These are phyloP conservation scores for Gentiana dahurica DNA, from an alignment of 257 asterid species.

Conservation along the genomic window DNA sequence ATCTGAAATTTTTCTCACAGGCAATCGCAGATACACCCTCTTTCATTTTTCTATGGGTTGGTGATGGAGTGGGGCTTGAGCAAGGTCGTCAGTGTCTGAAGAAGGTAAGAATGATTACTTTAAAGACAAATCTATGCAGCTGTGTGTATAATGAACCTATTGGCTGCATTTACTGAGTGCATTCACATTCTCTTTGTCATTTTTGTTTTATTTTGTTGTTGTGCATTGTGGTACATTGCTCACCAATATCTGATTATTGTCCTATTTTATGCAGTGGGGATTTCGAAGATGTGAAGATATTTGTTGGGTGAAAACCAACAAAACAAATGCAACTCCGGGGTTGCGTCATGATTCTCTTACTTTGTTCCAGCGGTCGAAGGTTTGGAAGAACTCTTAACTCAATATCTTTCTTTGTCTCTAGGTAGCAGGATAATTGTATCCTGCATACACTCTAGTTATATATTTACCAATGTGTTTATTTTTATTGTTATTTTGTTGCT, in stretches of 20 bases:
- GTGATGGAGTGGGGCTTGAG: conserved; percentile 98
- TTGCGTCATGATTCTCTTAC: conserved; percentile 97
- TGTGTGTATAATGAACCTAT: conserved; percentile 4
- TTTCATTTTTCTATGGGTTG: conserved; percentile 98
- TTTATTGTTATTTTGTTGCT: conserved; percentile 8
- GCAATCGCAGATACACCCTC: conserved; percentile 99
- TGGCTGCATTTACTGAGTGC: conserved; percentile 3
- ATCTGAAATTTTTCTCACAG: conserved; percentile 22
- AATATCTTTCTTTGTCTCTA: background rate
- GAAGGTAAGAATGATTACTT: conserved; percentile 46
- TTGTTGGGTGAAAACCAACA: conserved; percentile 99
- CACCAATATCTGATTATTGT: background rate
- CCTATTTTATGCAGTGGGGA: conserved; percentile 70
- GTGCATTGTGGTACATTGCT: background rate
- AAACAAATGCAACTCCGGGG: conserved; percentile 89
- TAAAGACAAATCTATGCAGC: conserved; percentile 6
- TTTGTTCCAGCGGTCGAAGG: conserved; percentile 93
- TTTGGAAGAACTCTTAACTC: conserved; percentile 14
- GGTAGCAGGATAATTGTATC: no score
- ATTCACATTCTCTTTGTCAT: background rate
- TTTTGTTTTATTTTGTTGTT: background rate
- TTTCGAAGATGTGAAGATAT: conserved; percentile 99
- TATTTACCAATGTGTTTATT: conserved; percentile 9
- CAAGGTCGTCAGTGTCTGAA: conserved; percentile 97
- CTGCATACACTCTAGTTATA: conserved; percentile 4